Evolutionary conservation across 2,329 filamentous ascomycete species (phyloP), one percentile per base, ranked within the genome.

Genomic region (Fusarium pseudocircinatum): DNA sequence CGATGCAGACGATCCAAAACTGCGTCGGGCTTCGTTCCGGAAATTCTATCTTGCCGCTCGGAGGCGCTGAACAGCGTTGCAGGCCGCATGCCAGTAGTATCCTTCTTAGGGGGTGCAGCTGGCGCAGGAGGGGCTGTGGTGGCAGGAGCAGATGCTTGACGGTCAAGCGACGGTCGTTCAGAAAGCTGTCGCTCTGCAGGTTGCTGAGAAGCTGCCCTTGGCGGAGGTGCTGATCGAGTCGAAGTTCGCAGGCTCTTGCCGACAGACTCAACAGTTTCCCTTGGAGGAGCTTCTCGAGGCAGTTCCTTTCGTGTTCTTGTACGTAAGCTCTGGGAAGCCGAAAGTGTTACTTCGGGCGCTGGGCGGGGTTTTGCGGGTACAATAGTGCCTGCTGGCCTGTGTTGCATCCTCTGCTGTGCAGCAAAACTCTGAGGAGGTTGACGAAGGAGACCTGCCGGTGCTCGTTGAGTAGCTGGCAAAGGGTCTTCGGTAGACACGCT

Each of bases 381-480:
- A 22, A 77, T 49, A 26, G 72, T 58, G 15, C 77, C 69, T 8
- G 79, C 67, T 11, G 88, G 85, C 64, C 85, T 85, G 72, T 84
- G 84, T 69, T 90, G 89, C 30, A 89, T 88, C 73, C 90, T 83
- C 74, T 92, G 90, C 73, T 92, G 90, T 7, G 90, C 90, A 18
- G 90, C 90, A 79, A 91, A 92, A 78, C 90, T 92, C 77, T 92
- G 90, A 15, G 89, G 88, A 6, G 86, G 88, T 40, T 85, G 87
- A 40, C 86, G 84, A 28, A 90, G 79, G 10, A 89, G 80, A 9
- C 84, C 84, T 0, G 83, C 80, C 1, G 84, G 81, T 3, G 79
- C 78, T 57, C 80, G 80, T 67, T 84, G 83, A 8, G 79, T 74
- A 44, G 75, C 57, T 13, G 77, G 71, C 16, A 78, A 76, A 46